These are phyloP conservation scores for Pseudozyma hubeiensis DNA, from an alignment of 1,284 basidiomycete genomes.

Conservation along the genomic window DNA sequence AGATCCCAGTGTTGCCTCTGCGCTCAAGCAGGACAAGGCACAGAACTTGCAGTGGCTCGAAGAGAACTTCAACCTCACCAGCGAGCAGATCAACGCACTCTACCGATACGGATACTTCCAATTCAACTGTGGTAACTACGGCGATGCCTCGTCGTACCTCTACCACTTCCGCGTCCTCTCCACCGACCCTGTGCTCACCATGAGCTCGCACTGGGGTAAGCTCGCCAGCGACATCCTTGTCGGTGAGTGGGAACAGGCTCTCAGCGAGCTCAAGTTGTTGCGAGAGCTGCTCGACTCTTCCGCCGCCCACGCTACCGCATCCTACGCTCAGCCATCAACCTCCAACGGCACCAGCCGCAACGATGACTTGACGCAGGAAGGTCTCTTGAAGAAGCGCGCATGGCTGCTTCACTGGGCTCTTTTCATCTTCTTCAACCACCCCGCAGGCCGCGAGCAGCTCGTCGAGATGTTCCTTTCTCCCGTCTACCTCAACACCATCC, in stretches of 20 bases:
- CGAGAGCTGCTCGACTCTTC: slow-evolving; percentile 85
- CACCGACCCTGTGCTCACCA: slow-evolving; percentile 88
- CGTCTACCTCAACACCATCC: slow-evolving; percentile 97
- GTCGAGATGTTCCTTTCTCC: slow-evolving; percentile 96
- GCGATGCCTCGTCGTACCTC: slow-evolving; percentile 93
- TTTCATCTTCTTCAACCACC: slow-evolving; percentile 98
- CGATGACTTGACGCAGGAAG: slow-evolving; percentile 70
- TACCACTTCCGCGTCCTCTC: slow-evolving; percentile 99
- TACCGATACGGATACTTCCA: slow-evolving; percentile 99
- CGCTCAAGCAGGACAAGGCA: slow-evolving; percentile 91
- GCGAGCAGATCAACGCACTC: slow-evolving; percentile 93
- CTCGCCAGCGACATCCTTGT: slow-evolving; percentile 94
- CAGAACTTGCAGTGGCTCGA: slow-evolving; percentile 94
- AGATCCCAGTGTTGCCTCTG: slow-evolving; percentile 87
- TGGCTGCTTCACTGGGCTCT: slow-evolving; percentile 98
- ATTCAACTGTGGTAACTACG: slow-evolving; percentile 96
- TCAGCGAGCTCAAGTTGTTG: slow-evolving; percentile 92
- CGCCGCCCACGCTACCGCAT: slow-evolving; percentile 42
- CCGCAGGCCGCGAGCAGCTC: slow-evolving; percentile 88
- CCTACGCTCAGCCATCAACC: slow-evolving; percentile 45
- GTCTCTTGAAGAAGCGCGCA: slow-evolving; percentile 89
- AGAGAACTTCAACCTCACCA: slow-evolving; percentile 91
- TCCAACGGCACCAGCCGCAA: slow-evolving; percentile 34
- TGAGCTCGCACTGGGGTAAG: slow-evolving; percentile 98
- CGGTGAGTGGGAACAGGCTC: slow-evolving; percentile 91